Evolutionary conservation across 768 basidiomycete species (phyloP).

Genomic region (Suillus paluster): DNA sequence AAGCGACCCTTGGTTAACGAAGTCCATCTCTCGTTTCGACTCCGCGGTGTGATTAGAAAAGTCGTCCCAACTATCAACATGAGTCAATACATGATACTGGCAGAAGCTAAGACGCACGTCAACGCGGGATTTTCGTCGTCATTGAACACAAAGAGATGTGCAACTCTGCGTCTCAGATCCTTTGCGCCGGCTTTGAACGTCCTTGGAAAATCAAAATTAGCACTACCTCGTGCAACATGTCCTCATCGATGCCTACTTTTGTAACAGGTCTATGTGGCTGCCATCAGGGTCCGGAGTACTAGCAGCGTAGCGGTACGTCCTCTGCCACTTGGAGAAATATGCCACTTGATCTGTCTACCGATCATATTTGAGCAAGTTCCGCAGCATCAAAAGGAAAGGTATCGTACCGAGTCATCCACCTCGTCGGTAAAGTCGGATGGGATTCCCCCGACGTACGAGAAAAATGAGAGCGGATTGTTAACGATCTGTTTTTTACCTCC

Average conservation of each 20-base stretch:
- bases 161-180: conserved; percentile 19
- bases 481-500: conserved; percentile 15
- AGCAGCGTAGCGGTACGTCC: conserved; percentile 23
- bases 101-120: conserved; percentile 12
- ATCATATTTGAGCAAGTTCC: neutral
- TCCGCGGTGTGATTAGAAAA: conserved; percentile 30
- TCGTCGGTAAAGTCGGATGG: conserved; percentile 25
- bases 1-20: conserved; percentile 20
- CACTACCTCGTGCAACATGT: neutral
- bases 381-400: neutral
- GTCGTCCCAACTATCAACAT: conserved; percentile 28
- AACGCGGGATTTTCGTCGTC: conserved; percentile 16
- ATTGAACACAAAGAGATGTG: conserved; percentile 23
- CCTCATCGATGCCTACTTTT: conserved; percentile 15
- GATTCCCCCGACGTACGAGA: conserved; percentile 16
- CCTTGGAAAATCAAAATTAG: conserved; percentile 12
- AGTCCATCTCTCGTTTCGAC: conserved; percentile 20
- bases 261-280: conserved; percentile 19
- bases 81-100: neutral
- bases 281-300: conserved; percentile 14
- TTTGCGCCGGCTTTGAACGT: conserved; percentile 19
- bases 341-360: conserved; percentile 16
- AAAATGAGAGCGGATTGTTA: conserved; percentile 24
- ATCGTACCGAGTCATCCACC: conserved; percentile 10
- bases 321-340: conserved; percentile 23